Percentiles rank a stretch among this genome's conserved stretches.
Evolutionary conservation across 1,284 basidiomycete species (phyloP).

Genomic region (Lignosus rhinocerotis): DNA sequence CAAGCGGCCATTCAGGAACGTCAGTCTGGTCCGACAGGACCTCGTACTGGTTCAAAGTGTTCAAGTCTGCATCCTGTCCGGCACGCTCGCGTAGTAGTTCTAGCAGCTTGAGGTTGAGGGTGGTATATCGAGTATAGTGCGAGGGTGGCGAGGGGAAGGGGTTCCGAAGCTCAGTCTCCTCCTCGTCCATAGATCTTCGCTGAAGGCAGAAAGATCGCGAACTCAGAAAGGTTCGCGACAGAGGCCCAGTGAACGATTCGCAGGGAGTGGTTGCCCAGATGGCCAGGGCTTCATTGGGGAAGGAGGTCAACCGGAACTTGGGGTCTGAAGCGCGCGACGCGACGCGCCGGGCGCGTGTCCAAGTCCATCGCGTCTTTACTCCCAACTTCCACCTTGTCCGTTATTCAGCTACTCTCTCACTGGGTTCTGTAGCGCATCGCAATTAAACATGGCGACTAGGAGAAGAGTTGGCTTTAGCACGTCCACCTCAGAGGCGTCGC

Average conservation of each 20-base stretch:
- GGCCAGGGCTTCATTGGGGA: slow-evolving; percentile 14
- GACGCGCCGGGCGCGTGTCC: not conserved
- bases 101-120: slow-evolving; percentile 67
- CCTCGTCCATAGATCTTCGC: slow-evolving; percentile 53
- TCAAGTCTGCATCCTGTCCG: slow-evolving; percentile 38
- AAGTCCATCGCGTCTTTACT: not conserved
- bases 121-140: slow-evolving; percentile 70
- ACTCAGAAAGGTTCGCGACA: not conserved
- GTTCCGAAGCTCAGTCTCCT: slow-evolving; percentile 74
- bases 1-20: slow-evolving; percentile 70
- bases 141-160: slow-evolving; percentile 83
- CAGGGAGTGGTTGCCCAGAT: not conserved
- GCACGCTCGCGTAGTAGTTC: slow-evolving; percentile 56
- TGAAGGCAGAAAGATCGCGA: not conserved
- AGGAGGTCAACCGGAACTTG: not conserved
- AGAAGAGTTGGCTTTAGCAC: slow-evolving; percentile 73
- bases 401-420: not conserved
- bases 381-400: not conserved
- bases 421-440: not conserved
- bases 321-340: not conserved
- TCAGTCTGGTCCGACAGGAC: slow-evolving; percentile 66
- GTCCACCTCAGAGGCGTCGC: slow-evolving; percentile 74
- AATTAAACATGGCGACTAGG: slow-evolving; percentile 58
- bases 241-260: not conserved
- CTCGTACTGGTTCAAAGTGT: slow-evolving; percentile 53